Base-by-base conservation (phyloP, 192 early-diverging fungal species). In the Mortierella antarctica region DNA sequence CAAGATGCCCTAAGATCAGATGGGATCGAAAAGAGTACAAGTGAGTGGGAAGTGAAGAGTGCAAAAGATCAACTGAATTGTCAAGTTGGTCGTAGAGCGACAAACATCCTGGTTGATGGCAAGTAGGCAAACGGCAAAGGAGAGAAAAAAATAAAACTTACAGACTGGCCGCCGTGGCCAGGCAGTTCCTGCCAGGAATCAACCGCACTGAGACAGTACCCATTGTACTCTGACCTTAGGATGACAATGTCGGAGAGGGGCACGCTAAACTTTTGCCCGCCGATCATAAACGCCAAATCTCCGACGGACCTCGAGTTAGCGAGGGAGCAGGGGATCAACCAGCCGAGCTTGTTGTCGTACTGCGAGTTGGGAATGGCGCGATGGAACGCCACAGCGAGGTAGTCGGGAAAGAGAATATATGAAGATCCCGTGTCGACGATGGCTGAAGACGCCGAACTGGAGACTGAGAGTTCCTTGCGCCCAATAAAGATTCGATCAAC, bases 351-450 rank as follows among this genome's bases (percentile, higher is more conserved):
- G 17, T 12, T 59, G 21, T 80, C 77, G 23, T 67, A 80, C 17
- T 72, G 70, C 0, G 77, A 65, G 14, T 80, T 72, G 7, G 77
- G 77, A 23, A 80, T 80, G 6, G 70, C 62, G 23, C 70, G 51
- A 54, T 80, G 77, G 42, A 80, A 80, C 21, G 69, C 77, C 45
- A 65, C 72, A 4, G 77, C 77, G 15, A 80, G 54, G 14, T 80
- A 80, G 39, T 80, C 77, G 17, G 77, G 77, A 18, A 80, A 80
- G 14, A 89, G 64, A 10, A 91, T 89, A 47, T 87, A 86, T 1
- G 88, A 80, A 39, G 89, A 89, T 60, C 89, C 89, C 0, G 89
- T 91, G 56, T 91, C 89, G 40, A 91, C 85, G 11, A 89, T 84
- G 0, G 88, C 88, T 12, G 83, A 84, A 48, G 73, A 82, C 63